Evolutionary conservation across 768 basidiomycete species (phyloP).

Genomic region (Mycena maculata): DNA sequence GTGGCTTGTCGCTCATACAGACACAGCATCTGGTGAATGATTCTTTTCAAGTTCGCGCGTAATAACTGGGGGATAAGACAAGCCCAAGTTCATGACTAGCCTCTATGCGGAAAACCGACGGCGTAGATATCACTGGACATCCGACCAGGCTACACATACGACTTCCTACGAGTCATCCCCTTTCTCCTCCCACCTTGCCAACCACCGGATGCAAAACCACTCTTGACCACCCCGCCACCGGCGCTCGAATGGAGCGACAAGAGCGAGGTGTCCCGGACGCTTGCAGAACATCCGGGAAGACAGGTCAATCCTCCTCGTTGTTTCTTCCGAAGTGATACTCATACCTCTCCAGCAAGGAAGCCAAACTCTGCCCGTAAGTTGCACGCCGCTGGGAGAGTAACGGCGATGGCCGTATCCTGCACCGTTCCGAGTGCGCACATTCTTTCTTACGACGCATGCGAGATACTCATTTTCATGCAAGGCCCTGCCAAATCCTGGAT

Average conservation of each 20-base stretch:
- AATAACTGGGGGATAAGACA: no score
- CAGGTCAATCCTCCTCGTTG: not conserved
- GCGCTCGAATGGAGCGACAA: not conserved
- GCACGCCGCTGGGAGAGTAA: not conserved
- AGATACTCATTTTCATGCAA: not conserved
- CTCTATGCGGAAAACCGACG: no score
- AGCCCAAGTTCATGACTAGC: no score
- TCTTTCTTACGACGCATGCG: not conserved
- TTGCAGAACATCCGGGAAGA: not conserved
- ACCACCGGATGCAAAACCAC: no score
- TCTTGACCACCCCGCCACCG: not conserved
- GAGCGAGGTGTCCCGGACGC: constrained; percentile 7
- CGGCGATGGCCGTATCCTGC: not conserved
- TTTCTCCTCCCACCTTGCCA: no score
- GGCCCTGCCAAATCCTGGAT: not conserved
- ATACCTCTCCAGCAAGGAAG: not conserved
- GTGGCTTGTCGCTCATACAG: no score
- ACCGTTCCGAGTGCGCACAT: not conserved
- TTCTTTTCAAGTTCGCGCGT: no score
- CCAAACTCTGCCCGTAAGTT: not conserved
- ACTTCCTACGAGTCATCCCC: no score
- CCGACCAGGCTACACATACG: no score
- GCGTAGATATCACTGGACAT: no score
- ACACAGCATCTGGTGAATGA: no score
- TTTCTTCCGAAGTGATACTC: not conserved